Evolutionary conservation across 495 filamentous ascomycete species (phyloP), one percentile per base, ranked within the genome.

Genomic region (Antarctomyces pellizariae): DNA sequence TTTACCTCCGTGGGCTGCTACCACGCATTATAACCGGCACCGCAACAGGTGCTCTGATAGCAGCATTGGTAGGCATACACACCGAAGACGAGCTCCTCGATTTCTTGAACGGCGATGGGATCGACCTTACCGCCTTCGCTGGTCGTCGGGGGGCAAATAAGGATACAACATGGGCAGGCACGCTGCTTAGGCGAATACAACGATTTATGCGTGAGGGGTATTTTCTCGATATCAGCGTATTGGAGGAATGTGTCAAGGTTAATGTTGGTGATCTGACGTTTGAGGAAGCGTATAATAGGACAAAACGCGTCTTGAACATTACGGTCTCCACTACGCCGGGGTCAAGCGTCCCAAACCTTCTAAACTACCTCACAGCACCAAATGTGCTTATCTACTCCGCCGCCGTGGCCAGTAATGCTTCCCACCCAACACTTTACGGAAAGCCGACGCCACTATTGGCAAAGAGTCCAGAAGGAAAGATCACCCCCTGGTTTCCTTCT

Each of bases 381-480:
- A 86, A 95, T 41, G 83, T 95, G 38, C 57, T 95, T 15, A 77
- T 95, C 38, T 84, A 82, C 77, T 86, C 84, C 5, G 84, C 84
- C 2, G 84, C 84, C 3, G 62, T 86, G 8, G 84, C 84, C 18
- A 92, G 83, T 21, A 95, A 91, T 40, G 75, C 74, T 12, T 74
- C 78, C 1, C 64, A 71, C 2, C 51, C 62, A 2, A 54, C 69
- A 4, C 49, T 76, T 26, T 73, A 76, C 43, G 60, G 32, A 17
- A 41, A 46, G 8, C 62, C 72, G 6, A 66, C 71, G 3, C 67
- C 61, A 3, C 65, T 92, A 21, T 64, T 75, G 37, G 89, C 79
- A 56, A 91, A 90, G 48, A 71, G 80, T 36, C 57, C 70, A 27
- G 63, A 65, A 11, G 83, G 80, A 31, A 55, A 64, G 10, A 78